A percentile compares a stretch with the other conserved stretches of the same genome.
These are phyloP conservation scores for Pyrrhoderma lamaoense DNA, from an alignment of 1,284 basidiomycete genomes.

Conservation along the genomic window DNA sequence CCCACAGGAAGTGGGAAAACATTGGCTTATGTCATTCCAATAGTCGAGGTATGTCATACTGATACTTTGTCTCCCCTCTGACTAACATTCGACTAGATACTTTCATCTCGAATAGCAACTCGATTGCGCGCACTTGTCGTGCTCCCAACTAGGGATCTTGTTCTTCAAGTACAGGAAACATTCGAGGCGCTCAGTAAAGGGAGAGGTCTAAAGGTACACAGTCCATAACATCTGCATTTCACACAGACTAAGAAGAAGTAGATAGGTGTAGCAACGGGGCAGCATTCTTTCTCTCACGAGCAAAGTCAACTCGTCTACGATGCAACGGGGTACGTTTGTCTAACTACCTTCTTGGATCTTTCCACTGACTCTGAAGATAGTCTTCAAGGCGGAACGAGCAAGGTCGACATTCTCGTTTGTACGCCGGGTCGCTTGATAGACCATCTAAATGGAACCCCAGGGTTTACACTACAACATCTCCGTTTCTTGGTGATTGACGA, in stretches of 20 bases:
- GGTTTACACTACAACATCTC: slow-evolving; percentile 90
- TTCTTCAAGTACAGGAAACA: slow-evolving; percentile 86
- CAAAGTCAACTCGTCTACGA: slow-evolving; percentile 65
- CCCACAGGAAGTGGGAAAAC: slow-evolving; percentile 96
- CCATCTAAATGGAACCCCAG: slow-evolving; percentile 81
- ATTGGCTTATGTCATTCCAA: slow-evolving; percentile 87
- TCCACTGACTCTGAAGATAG: slow-evolving; percentile 28
- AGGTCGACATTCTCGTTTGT: slow-evolving; percentile 90
- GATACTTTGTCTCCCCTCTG: not conserved
- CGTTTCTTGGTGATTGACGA: slow-evolving; percentile 96
- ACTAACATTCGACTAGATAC: slow-evolving; percentile 39
- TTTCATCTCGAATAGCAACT: slow-evolving; percentile 69
- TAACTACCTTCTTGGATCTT: slow-evolving; percentile 2
- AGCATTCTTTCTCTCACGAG: slow-evolving; percentile 80
- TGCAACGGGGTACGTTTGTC: slow-evolving; percentile 18
- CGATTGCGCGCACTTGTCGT: slow-evolving; percentile 88
- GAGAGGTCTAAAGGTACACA: slow-evolving; percentile 72
- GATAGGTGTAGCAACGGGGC: slow-evolving; percentile 77
- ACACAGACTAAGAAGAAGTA: slow-evolving; percentile 26
- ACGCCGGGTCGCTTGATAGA: slow-evolving; percentile 95
- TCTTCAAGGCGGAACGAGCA: slow-evolving; percentile 70
- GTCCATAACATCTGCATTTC: not conserved
- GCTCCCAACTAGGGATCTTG: slow-evolving; percentile 93
- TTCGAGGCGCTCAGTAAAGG: slow-evolving; percentile 83
- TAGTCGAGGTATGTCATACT: slow-evolving; percentile 63